Base-by-base conservation (phyloP, 2,329 filamentous ascomycete species). In the Dactylonectria macrodidyma region DNA sequence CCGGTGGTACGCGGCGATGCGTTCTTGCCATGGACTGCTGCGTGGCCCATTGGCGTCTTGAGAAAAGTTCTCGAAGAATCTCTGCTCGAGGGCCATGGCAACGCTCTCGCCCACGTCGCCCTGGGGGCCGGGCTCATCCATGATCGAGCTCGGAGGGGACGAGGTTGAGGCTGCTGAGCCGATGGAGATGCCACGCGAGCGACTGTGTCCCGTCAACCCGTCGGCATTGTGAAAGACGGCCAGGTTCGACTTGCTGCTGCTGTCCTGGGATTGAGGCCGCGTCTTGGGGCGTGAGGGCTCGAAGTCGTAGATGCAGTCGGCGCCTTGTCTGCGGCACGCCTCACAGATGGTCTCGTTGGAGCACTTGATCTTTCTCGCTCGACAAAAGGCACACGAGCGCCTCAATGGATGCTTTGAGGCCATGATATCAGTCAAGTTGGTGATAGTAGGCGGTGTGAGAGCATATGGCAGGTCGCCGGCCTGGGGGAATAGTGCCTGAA, bases 281-380 rank as follows among this genome's bases (percentile, higher is more conserved):
- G 69, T 60, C 69, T 79, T 81, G 50, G 74, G 66, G 24, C 78
- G 75, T 7, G 75, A 70, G 7, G 78, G 74, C 59, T 81, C 79
- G 62, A 80, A 81, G 69, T 81, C 79, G 73, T 81, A 81, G 70
- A 81, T 81, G 69, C 79, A 81, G 69, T 81, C 79, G 55, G 76
- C 78, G 10, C 78, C 79, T 61, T 81, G 79, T 46, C 77, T 75
- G 47, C 79, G 77, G 52, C 79, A 81, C 30, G 79, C 79, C 62
- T 81, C 78, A 73, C 79, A 81, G 44, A 81, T 81, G 33, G 77
- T 77, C 52, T 80, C 79, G 69, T 81, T 81, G 60, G 78, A 81
- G 67, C 79, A 81, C 60, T 81, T 81, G 72, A 81, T 81, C 71
- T 81, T 81, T 16, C 79, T 74, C 30, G 79, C 78, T n/a, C 79